phyloP scores from a whole-genome alignment of 2,329 filamentous ascomycete species.

The Xylaria sp. region DNA sequence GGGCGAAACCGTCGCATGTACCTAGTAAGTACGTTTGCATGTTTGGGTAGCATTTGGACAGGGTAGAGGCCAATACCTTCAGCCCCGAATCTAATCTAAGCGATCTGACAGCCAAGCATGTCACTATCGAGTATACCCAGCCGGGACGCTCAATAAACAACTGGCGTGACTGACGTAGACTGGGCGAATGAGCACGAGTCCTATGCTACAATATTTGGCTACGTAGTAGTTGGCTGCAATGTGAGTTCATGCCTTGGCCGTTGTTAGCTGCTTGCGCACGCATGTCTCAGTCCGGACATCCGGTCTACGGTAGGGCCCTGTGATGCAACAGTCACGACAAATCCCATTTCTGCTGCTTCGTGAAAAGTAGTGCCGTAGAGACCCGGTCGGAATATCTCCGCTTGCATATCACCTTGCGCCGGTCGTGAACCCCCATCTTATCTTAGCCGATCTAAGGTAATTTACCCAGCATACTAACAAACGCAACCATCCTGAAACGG shows the following conservation, averaged over 20 bases:
- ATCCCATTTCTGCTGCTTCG: constrained; percentile 18
- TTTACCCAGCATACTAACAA: constrained; percentile 17
- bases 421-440: constrained; percentile 1
- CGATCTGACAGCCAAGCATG: constrained; percentile 22
- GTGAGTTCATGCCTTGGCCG: constrained; percentile 1
- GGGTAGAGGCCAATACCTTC: constrained; percentile 24
- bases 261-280: constrained; percentile 1
- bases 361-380: constrained; percentile 1
- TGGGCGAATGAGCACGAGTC: constrained; percentile 10
- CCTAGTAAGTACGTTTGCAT: constrained; percentile 1
- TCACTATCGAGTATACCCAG: constrained; percentile 8
- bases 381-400: background rate
- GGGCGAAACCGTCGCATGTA: constrained; percentile 11
- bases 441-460: constrained; percentile 11
- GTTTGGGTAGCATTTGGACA: constrained; percentile 24
- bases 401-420: constrained; percentile 6
- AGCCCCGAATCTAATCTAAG: constrained; percentile 29
- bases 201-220: constrained; percentile 14
- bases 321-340: constrained; percentile 19
- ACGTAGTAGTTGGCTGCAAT: too few species aligned
- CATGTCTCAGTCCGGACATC: constrained; percentile 10
- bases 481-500: constrained; percentile 5
- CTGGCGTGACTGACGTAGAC: constrained; percentile 7
- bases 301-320: background rate
- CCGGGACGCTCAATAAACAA: constrained; percentile 10